Base-by-base conservation (phyloP, 257 asterid genomes). In the Solanum bulbocastanum region DNA sequence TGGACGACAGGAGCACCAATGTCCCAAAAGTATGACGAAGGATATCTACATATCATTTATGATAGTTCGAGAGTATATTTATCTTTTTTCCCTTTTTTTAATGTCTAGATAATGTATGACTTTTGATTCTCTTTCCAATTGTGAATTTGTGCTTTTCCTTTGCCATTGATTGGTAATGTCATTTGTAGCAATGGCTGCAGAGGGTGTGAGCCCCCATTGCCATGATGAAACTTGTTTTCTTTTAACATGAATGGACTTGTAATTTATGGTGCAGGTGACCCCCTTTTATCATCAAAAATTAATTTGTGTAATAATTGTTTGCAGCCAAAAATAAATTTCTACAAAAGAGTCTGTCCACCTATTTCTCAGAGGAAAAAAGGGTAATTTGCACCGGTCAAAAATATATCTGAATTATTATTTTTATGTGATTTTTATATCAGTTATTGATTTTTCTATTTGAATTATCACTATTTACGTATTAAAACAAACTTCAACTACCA, bases 141-240 rank as follows among this genome's bases (percentile, higher is more conserved):
- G 12, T 23, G 33, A 74, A 37, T 36, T 22, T 39, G 36, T 14
- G 39, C 3, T 25, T 42, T 11, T 20, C 16, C 5, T 75, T 37
- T 37, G 23, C 60, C 22, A 76, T 76, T 76, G 83, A 76, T 76
- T 49, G 60, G 56, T 37, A 37, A 42, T 42, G 49, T 42, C 4
- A 42, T 42, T 23, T 75, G 20, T 75, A 37, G 20, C 60, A 73
- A 25, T 73, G 81, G 46, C 27, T 35, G 46, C 81, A 76, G 82
- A 2, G 22, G 1, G 8, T 76, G 33, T 79, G 85, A 79, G 76
- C 9, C 68, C 37, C 68, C 15, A 36, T 46, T 46, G 68, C 40
- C 68, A 81, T 81, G 85, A 81, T 81, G 85, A 30, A 81, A 37
- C 11, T 81, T 81, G 68, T 46, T 49, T 56, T 56, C 65, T 56